Conservation (phyloP, 169 alveolate genomes). For the Plasmodium chabaudi region DNA sequence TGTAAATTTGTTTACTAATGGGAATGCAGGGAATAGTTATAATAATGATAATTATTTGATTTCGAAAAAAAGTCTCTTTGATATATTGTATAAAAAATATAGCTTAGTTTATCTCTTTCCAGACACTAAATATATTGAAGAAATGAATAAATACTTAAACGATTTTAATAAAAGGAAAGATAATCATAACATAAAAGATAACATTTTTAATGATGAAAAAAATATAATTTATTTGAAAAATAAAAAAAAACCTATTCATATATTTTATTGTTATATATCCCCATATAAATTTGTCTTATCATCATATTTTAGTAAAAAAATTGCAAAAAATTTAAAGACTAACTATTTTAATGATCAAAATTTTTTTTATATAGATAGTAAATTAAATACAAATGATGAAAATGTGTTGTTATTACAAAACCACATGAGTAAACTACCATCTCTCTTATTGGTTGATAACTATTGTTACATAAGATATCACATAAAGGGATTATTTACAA, state of each 20-base stretch:
- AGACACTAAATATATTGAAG: slow-evolving; percentile 26
- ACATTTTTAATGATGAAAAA: background rate
- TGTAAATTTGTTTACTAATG: background rate
- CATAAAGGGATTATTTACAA: slow-evolving; percentile 52
- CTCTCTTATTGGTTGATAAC: slow-evolving; percentile 29
- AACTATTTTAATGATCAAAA: slow-evolving; percentile 13
- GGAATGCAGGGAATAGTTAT: background rate
- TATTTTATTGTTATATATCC: slow-evolving; percentile 43
- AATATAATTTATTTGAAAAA: slow-evolving; percentile 9
- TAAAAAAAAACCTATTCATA: slow-evolving; percentile 21
- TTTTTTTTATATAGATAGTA: slow-evolving; percentile 29
- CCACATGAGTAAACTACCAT: slow-evolving; percentile 6
- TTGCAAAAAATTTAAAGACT: slow-evolving; percentile 13
- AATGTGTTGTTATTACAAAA: slow-evolving; percentile 9
- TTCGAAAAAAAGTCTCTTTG: slow-evolving; percentile 32
- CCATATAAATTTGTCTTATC: slow-evolving; percentile 35
- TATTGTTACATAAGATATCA: slow-evolving; percentile 53
- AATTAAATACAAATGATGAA: slow-evolving; percentile 27
- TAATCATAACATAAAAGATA: slow-evolving; percentile 1
- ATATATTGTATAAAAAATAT: slow-evolving; percentile 25
- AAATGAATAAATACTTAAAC: slow-evolving; percentile 25
- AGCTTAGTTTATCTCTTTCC: slow-evolving; percentile 39
- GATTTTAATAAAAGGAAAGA: slow-evolving; percentile 6
- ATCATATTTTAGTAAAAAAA: slow-evolving; percentile 26
- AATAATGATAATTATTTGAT: background rate